Evolutionary conservation across 192 early-diverging fungal genomes (phyloP).

Genomic region (Podila minutissima): DNA sequence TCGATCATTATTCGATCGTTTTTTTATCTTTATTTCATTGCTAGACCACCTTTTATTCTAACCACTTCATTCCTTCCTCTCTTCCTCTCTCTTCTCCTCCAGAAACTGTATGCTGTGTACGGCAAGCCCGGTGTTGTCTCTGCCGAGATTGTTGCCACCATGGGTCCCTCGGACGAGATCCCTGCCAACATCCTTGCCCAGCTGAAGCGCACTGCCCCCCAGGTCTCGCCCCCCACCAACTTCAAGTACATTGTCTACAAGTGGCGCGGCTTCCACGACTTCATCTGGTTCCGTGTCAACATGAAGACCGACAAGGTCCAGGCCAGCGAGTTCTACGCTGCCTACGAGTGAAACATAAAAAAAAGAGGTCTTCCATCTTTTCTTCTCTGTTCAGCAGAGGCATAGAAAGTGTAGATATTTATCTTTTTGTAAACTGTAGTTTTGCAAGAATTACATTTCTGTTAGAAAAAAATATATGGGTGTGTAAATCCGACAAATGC

Average conservation of each 20-base stretch:
- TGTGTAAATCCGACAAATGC: too few species aligned
- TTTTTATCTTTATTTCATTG: not conserved
- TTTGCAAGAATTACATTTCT: not conserved
- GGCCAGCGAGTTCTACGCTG: constrained; percentile 5
- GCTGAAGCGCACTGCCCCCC: constrained; percentile 3
- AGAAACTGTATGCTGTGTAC: constrained; percentile 11
- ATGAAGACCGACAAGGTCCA: not conserved
- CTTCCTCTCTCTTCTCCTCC: not conserved
- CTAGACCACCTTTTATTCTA: too few species aligned
- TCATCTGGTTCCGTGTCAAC: constrained; percentile 28
- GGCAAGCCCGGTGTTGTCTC: not conserved
- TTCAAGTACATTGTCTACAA: constrained; percentile 21
- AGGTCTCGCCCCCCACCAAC: constrained; percentile 8
- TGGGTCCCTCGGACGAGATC: constrained; percentile 19
- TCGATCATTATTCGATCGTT: not conserved
- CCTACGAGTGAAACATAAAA: constrained; percentile 12
- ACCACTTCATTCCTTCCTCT: not conserved
- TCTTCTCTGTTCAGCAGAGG: too few species aligned
- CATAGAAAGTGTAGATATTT: too few species aligned
- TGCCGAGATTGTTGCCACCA: constrained; percentile 2
- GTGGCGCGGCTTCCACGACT: constrained; percentile 37
- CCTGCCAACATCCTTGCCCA: constrained; percentile 7
- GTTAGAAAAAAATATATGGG: too few species aligned
- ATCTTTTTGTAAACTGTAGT: too few species aligned
- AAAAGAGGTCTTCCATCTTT: too few species aligned